Conservation (phyloP, 2,329 filamentous ascomycete species). For the Leptographium procerum region DNA sequence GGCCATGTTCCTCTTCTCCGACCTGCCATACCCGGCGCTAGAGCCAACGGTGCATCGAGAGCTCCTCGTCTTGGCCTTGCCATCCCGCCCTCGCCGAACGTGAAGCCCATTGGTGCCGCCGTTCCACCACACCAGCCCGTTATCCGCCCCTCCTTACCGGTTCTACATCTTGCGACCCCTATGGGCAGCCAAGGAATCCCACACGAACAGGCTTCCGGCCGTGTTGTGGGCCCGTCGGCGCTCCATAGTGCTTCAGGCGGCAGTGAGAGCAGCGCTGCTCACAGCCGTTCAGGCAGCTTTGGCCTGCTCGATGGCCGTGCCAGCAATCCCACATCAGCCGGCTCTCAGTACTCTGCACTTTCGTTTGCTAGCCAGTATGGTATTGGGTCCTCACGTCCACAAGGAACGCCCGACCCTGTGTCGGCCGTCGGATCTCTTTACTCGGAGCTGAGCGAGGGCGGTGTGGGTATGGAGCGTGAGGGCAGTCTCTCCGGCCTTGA, state of each 20-base stretch:
- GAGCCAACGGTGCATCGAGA: slow-evolving; percentile 48
- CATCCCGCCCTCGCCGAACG: slow-evolving; percentile 79
- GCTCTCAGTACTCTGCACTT: slow-evolving; percentile 74
- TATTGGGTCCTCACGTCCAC: slow-evolving; percentile 52
- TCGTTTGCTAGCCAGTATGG: slow-evolving; percentile 67
- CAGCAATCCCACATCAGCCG: slow-evolving; percentile 75
- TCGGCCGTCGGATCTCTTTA: slow-evolving; percentile 81
- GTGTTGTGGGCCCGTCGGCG: slow-evolving; percentile 39
- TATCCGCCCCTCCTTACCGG: slow-evolving; percentile 57
- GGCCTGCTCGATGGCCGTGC: slow-evolving; percentile 62
- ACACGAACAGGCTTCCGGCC: slow-evolving; percentile 50
- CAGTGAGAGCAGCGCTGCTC: slow-evolving; percentile 67
- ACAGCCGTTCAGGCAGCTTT: slow-evolving; percentile 77
- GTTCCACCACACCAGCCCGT: slow-evolving; percentile 15
- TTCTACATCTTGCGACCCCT: slow-evolving; percentile 74
- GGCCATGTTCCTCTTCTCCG: slow-evolving; percentile 71
- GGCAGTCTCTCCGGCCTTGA: slow-evolving; percentile 67
- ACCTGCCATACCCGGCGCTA: slow-evolving; percentile 65
- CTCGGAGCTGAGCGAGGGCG: slow-evolving; percentile 68
- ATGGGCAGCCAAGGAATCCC: slow-evolving; percentile 69
- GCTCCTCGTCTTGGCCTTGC: slow-evolving; percentile 75
- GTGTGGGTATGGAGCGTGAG: slow-evolving; percentile 69
- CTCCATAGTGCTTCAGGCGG: slow-evolving; percentile 61
- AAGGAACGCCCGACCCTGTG: slow-evolving; percentile 69
- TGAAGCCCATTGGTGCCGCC: slow-evolving; percentile 56